phyloP scores from a whole-genome alignment of 768 basidiomycete genomes.

The Cystobasidium ongulense region DNA sequence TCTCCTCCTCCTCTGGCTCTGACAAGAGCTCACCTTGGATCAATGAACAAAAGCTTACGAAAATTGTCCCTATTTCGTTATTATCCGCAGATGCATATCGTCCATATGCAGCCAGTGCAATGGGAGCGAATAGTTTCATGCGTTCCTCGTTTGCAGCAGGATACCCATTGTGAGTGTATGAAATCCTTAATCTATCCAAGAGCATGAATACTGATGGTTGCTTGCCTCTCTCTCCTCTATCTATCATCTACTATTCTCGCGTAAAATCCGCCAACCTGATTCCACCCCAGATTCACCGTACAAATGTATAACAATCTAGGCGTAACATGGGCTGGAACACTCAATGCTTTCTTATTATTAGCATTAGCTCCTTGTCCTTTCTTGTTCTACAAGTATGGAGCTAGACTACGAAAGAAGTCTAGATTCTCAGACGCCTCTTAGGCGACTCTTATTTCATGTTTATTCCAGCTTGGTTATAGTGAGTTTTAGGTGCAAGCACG shows the following conservation, averaged over 20 bases:
- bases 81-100: slow-evolving; percentile 12
- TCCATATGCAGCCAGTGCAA: slow-evolving; percentile 30
- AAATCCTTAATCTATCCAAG: neutral
- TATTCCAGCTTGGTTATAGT: too few species aligned
- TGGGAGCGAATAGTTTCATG: slow-evolving; percentile 30
- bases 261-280: neutral
- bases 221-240: neutral
- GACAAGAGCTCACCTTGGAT: too few species aligned
- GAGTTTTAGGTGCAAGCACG: too few species aligned
- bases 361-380: slow-evolving; percentile 28
- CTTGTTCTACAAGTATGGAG: slow-evolving; percentile 26
- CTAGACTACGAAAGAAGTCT: slow-evolving; percentile 12
- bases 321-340: slow-evolving; percentile 14
- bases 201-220: too few species aligned
- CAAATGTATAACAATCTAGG: slow-evolving; percentile 29
- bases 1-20: too few species aligned
- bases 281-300: slow-evolving; percentile 16
- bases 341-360: slow-evolving; percentile 17
- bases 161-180: slow-evolving; percentile 4
- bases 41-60: too few species aligned
- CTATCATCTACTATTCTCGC: neutral
- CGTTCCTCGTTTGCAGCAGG: slow-evolving; percentile 28
- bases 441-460: too few species aligned
- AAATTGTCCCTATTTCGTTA: neutral
- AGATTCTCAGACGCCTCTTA: slow-evolving; percentile 16